phyloP scores from a whole-genome alignment of 805 yeast species.

The Candida stauntonica region DNA sequence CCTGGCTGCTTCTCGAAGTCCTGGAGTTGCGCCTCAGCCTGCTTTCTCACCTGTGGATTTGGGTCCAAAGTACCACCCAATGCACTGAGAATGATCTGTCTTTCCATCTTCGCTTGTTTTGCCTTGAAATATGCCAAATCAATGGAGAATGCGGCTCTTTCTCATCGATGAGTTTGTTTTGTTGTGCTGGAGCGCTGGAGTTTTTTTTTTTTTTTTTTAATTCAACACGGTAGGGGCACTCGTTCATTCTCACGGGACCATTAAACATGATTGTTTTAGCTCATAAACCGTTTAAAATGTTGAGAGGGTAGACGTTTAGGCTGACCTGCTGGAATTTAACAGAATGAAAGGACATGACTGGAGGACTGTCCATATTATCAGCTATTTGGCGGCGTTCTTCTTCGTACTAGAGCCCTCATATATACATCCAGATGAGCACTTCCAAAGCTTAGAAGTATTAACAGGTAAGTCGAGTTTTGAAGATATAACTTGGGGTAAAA shows the following conservation, averaged over 20 bases:
- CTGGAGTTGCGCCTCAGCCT: conserved; percentile 48
- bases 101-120: conserved; percentile 31
- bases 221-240: too few species aligned
- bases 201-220: too few species aligned
- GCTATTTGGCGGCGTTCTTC: conserved; percentile 34
- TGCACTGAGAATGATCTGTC: conserved; percentile 43
- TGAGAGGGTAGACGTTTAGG: too few species aligned
- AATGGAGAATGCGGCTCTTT: too few species aligned
- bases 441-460: conserved; percentile 81
- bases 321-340: too few species aligned
- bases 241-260: too few species aligned
- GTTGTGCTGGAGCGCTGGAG: too few species aligned
- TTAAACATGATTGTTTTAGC: too few species aligned
- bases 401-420: conserved; percentile 72
- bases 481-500: too few species aligned
- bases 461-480: conserved; percentile 37
- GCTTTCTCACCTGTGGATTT: conserved; percentile 43
- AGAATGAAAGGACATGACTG: conserved; percentile 7
- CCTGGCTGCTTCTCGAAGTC: conserved; percentile 53
- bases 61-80: conserved; percentile 54
- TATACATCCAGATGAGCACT: conserved; percentile 97
- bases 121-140: too few species aligned
- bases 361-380: conserved; percentile 21
- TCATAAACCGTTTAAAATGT: too few species aligned
- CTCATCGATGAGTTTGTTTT: neutral